phyloP scores from a whole-genome alignment of 441 rosid species.

The Bruguiera hainesii region DNA sequence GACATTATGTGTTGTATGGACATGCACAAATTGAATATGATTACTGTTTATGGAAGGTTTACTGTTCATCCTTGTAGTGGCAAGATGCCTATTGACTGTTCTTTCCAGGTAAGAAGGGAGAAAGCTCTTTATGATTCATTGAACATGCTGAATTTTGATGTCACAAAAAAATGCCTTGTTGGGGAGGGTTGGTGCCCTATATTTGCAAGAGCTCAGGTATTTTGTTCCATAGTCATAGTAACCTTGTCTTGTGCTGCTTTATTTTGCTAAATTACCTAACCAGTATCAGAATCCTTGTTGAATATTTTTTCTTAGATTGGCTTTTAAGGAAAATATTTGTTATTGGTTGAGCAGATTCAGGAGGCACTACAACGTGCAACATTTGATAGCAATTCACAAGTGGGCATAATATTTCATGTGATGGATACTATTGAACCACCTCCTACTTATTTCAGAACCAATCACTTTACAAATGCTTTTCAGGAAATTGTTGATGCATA shows the following conservation, averaged over 20 bases:
- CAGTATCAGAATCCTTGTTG: constrained; percentile 1
- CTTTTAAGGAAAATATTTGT: constrained; percentile 12
- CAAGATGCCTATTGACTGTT: constrained; percentile 5
- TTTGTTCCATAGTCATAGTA: constrained; percentile 7
- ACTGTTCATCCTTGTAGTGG: not conserved
- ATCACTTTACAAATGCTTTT: constrained; percentile 76
- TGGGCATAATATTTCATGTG: constrained; percentile 89
- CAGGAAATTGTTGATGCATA: constrained; percentile 99
- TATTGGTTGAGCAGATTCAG: constrained; percentile 67
- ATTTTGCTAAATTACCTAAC: not conserved
- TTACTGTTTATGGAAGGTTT: not conserved
- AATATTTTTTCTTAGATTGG: constrained; percentile 12
- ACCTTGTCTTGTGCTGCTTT: constrained; percentile 3
- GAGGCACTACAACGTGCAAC: constrained; percentile 94
- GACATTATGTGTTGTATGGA: not conserved
- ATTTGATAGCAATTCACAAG: constrained; percentile 85
- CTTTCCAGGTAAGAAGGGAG: constrained; percentile 78
- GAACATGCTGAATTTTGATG: constrained; percentile 96
- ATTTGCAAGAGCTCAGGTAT: constrained; percentile 90
- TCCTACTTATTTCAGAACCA: constrained; percentile 95
- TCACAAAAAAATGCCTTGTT: constrained; percentile 94
- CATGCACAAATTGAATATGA: not conserved
- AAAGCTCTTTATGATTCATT: constrained; percentile 88
- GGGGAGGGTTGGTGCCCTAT: constrained; percentile 99
- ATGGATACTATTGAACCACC: constrained; percentile 88